phyloP scores from a whole-genome alignment of 2,329 filamentous ascomycete species.

The Aspergillus sp. region DNA sequence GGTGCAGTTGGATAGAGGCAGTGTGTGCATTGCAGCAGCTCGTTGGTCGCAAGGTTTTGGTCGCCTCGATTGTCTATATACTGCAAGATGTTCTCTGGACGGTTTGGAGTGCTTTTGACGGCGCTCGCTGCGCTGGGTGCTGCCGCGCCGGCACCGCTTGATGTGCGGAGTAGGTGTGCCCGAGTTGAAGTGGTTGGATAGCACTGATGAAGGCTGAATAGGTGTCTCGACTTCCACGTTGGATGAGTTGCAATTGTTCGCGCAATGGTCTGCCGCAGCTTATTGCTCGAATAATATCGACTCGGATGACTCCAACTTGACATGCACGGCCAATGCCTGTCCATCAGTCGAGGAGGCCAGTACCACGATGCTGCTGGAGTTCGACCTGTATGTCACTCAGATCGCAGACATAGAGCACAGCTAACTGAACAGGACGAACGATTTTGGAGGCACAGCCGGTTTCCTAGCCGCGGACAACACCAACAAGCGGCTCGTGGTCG shows the following conservation, averaged over 20 bases:
- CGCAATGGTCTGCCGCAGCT: constrained; percentile 56
- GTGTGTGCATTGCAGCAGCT: background rate
- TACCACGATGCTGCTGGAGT: constrained; percentile 51
- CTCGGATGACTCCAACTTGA: constrained; percentile 45
- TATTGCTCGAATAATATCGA: constrained; percentile 56
- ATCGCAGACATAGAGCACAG: background rate
- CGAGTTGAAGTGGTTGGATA: background rate
- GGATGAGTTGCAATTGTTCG: constrained; percentile 48
- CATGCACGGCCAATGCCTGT: constrained; percentile 51
- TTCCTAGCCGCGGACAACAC: constrained; percentile 51
- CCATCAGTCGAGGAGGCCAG: constrained; percentile 50
- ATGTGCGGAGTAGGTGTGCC: constrained; percentile 26
- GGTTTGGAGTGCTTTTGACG: constrained; percentile 8
- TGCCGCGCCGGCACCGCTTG: constrained; percentile 13
- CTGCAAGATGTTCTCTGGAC: constrained; percentile 12
- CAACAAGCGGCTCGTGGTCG: constrained; percentile 40
- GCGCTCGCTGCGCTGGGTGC: constrained; percentile 10
- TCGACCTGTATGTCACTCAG: constrained; percentile 47
- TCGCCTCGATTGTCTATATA: background rate
- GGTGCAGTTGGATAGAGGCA: background rate
- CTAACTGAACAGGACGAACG: constrained; percentile 19
- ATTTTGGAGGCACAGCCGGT: constrained; percentile 48
- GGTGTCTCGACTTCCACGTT: constrained; percentile 46
- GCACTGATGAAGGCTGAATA: constrained; percentile 17
- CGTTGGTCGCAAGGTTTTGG: background rate